Evolutionary conservation across 768 basidiomycete genomes (phyloP).

Genomic region (Rhizopogon sp.): DNA sequence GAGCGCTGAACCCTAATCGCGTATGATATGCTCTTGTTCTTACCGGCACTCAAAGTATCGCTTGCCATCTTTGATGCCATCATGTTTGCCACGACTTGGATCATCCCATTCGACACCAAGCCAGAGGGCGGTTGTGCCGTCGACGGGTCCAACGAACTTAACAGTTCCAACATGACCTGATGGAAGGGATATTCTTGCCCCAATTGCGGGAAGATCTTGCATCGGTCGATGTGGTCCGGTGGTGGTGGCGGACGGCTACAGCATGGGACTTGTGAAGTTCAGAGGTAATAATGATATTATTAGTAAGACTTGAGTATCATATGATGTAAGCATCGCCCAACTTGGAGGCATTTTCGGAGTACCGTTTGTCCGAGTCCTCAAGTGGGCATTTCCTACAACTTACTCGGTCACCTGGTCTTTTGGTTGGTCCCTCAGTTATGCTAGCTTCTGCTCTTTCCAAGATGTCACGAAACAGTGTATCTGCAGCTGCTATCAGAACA

Average conservation of each 20-base stretch:
- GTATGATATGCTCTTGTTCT: conserved; percentile 8
- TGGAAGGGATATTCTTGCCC: conserved; percentile 48
- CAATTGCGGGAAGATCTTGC: conserved; percentile 13
- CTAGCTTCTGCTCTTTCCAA: conserved; percentile 20
- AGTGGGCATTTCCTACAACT: no score
- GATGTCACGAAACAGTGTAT: conserved; percentile 22
- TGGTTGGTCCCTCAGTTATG: conserved; percentile 17
- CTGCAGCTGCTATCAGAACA: conserved; percentile 24
- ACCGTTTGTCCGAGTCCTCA: no score
- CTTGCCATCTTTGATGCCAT: conserved; percentile 72
- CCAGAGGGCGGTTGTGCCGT: conserved; percentile 67
- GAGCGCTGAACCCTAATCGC: conserved; percentile 7
- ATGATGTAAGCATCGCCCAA: background rate
- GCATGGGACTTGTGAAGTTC: no score
- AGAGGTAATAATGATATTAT: no score
- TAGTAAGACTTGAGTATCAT: no score
- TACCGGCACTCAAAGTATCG: conserved; percentile 79
- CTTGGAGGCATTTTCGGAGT: no score
- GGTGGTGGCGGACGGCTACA: background rate
- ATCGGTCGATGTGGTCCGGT: background rate
- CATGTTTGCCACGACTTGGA: conserved; percentile 77
- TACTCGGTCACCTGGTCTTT: background rate
- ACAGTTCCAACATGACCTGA: conserved; percentile 62
- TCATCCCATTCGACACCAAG: conserved; percentile 99
- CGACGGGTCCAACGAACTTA: conserved; percentile 60